Conservation (phyloP, 1,284 basidiomycete species). For the Ustilago bromivora region DNA sequence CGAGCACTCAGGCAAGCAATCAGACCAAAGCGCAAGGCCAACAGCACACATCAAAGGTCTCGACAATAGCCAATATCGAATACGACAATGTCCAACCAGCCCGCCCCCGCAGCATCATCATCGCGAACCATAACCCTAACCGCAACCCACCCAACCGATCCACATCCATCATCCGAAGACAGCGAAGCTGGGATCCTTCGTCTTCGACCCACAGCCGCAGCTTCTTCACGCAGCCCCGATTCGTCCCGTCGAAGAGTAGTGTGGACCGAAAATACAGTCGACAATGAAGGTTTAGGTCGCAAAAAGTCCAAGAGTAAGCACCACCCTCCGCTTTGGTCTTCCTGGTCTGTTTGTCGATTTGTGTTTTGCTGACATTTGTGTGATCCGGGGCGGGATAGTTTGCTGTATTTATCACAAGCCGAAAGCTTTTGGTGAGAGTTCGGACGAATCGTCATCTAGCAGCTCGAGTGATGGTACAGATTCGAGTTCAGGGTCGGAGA, state of each 20-base stretch:
- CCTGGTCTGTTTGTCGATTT: too few species aligned
- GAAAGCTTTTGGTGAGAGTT: constrained; percentile 63
- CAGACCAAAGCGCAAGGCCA: too few species aligned
- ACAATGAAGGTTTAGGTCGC: constrained; percentile 63
- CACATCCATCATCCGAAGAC: not conserved
- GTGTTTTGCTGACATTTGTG: too few species aligned
- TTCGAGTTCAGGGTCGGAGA: constrained; percentile 12
- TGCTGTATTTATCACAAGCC: constrained; percentile 69
- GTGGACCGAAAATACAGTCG: constrained; percentile 63
- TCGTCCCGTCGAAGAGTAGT: constrained; percentile 43
- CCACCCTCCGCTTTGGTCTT: not conserved
- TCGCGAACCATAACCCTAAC: constrained; percentile 27
- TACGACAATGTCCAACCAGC: constrained; percentile 1
- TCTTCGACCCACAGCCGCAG: constrained; percentile 9
- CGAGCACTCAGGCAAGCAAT: too few species aligned
- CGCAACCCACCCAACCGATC: not conserved
- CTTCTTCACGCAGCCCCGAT: not conserved
- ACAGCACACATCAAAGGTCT: too few species aligned
- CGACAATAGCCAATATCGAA: too few species aligned
- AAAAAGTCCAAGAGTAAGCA: constrained; percentile 66
- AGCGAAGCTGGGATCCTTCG: constrained; percentile 22
- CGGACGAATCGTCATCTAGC: constrained; percentile 36
- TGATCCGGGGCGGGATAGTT: constrained; percentile 27
- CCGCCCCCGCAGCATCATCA: constrained; percentile 4
- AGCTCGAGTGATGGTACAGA: not conserved